Evolutionary conservation across 371 early-diverging fungal species (phyloP).

Genomic region (Lichtheimia corymbifera): DNA sequence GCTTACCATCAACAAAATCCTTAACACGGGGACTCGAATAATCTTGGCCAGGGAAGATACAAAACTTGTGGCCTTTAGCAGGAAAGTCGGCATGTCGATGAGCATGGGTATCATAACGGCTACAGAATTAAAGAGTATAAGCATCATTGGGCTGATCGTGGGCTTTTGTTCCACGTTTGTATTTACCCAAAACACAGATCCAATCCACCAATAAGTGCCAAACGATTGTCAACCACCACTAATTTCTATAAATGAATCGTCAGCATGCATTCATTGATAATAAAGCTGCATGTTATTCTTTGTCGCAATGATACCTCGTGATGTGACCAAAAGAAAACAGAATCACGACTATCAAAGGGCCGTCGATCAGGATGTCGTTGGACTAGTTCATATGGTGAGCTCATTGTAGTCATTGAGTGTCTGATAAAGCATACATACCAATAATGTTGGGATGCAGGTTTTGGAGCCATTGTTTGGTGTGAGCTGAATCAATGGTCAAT

Average conservation of each 20-base stretch:
- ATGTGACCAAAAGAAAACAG: slow-evolving; percentile 14
- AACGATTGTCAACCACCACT: slow-evolving; percentile 66
- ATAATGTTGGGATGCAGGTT: slow-evolving; percentile 81
- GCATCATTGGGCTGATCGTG: background rate
- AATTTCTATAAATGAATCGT: slow-evolving; percentile 53
- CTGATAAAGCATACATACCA: slow-evolving; percentile 31
- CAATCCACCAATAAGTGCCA: slow-evolving; percentile 80
- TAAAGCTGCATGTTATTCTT: too few relatives aligned
- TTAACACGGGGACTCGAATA: slow-evolving; percentile 89
- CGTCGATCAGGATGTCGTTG: slow-evolving; percentile 71
- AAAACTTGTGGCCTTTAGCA: slow-evolving; percentile 38
- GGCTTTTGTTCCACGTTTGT: background rate
- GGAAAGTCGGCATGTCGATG: slow-evolving; percentile 78
- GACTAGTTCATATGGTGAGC: slow-evolving; percentile 35
- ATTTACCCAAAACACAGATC: slow-evolving; percentile 75
- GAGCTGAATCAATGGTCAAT: slow-evolving; percentile 76
- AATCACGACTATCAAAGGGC: slow-evolving; percentile 37
- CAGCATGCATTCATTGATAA: background rate
- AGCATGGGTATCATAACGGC: slow-evolving; percentile 85
- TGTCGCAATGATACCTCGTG: slow-evolving; percentile 11
- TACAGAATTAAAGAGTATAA: slow-evolving; percentile 8
- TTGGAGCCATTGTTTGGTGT: slow-evolving; percentile 80
- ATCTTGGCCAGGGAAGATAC: slow-evolving; percentile 83
- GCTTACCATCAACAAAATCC: slow-evolving; percentile 78
- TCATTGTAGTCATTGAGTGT: background rate